phyloP scores from a whole-genome alignment of 2,329 filamentous ascomycete species.

The Colletotrichum eremochloae region DNA sequence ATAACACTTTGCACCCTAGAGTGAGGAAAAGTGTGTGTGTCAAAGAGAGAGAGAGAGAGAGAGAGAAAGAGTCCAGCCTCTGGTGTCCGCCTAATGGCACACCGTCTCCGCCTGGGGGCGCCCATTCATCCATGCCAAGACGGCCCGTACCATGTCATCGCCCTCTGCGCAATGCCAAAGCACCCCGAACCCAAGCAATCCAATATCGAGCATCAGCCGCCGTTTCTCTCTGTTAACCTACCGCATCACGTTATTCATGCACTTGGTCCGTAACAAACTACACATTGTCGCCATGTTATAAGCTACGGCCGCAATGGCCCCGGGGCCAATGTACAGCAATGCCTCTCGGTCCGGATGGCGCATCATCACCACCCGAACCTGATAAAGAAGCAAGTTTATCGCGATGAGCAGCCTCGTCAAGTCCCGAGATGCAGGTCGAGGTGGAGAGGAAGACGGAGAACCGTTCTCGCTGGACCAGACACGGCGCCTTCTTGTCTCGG shows the following conservation, averaged over 20 bases:
- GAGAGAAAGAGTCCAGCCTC: not conserved
- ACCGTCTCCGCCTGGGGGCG: not conserved
- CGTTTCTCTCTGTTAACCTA: slow-evolving; percentile 1
- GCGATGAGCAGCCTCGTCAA: not conserved
- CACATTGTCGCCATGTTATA: not conserved
- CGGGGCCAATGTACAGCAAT: not conserved
- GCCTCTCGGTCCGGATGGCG: not conserved
- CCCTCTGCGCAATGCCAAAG: slow-evolving; percentile 17
- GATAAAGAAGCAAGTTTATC: not conserved
- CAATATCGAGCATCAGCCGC: slow-evolving; percentile 23
- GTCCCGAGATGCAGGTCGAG: slow-evolving; percentile 2
- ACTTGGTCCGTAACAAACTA: not conserved
- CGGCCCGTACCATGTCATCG: not conserved
- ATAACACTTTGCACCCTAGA: not conserved
- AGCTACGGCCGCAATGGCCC: not conserved
- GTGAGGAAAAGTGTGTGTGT: no score
- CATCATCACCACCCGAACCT: not conserved
- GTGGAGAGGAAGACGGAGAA: not conserved
- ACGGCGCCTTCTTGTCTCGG: slow-evolving; percentile 2
- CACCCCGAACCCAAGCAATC: slow-evolving; percentile 16
- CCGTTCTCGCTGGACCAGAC: slow-evolving; percentile 1
- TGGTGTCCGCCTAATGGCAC: not conserved
- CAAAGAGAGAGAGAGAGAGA: not conserved
- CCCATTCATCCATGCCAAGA: slow-evolving; percentile 15
- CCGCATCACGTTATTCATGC: slow-evolving; percentile 12